Evolutionary conservation across 129 eudicot species (phyloP).

Genomic region (Pittosporum tobira): DNA sequence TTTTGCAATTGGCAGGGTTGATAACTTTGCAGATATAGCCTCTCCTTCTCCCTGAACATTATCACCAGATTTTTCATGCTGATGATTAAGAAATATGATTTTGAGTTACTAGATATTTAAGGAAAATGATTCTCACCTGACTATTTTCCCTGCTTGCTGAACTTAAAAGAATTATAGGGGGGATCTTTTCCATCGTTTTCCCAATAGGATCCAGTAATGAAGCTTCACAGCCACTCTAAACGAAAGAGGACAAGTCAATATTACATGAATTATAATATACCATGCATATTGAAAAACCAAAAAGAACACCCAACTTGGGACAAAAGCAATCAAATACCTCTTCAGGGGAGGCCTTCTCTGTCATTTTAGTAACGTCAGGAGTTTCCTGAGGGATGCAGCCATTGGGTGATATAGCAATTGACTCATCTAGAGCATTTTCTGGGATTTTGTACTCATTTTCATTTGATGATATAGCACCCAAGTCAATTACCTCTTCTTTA

Average conservation of each 20-base stretch:
- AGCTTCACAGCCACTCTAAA: constrained; percentile 1
- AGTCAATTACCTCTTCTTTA: constrained; percentile 1
- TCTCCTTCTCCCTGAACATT: constrained; percentile 11
- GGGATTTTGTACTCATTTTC: background rate
- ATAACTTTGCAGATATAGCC: constrained; percentile 4
- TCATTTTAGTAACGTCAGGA: background rate
- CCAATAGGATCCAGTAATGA: background rate
- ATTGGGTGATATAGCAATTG: constrained; percentile 1
- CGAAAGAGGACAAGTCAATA: background rate
- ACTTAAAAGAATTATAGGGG: background rate
- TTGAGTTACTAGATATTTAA: background rate
- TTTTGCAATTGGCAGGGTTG: constrained; percentile 12
- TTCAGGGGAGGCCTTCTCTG: background rate
- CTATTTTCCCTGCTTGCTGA: background rate
- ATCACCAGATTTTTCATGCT: constrained; percentile 3
- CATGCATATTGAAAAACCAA: too few species aligned
- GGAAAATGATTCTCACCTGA: background rate
- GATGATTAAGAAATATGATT: too few species aligned
- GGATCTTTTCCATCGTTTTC: background rate
- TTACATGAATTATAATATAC: background rate
- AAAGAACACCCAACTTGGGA: too few species aligned
- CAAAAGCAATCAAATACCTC: constrained; percentile 17
- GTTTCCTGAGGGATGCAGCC: background rate
- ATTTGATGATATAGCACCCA: background rate
- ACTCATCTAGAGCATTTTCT: constrained; percentile 5